Evolutionary conservation across 2,329 filamentous ascomycete genomes (phyloP), one percentile per base, ranked within the genome.

Genomic region (Paramyrothecium roridum): DNA sequence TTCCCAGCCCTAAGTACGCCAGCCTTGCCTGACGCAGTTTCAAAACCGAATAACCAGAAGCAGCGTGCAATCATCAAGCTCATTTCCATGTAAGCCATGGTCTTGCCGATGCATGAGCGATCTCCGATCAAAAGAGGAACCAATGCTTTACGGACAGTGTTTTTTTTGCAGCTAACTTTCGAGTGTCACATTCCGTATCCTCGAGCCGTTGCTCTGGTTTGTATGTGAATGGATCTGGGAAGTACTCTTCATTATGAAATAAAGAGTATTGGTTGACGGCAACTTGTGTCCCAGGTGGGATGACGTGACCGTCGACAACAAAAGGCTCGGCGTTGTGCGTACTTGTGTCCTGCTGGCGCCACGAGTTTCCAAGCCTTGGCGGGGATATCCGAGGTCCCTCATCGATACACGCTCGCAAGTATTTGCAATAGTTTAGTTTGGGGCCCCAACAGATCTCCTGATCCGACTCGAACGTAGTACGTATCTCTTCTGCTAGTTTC

Each of bases 391-490:
- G 52, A 26, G 48, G 22, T 22, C 43, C 17, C 33, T 53, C 52
- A 48, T 53, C 45, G 8, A 53, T 48, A 26, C 52, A 53, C n/a
- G 40, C 52, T 11, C 43, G 52, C 26, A 53, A 33, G 26, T 47
- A 53, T 26, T 17, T 26, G 52, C 40, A 48, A 13, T 16, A 11
- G 43, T 23, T 48, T 20, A 53, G 20, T 43, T 53, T 53, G 19
- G 20, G 13, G 2, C 52, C 52, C 13, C 22, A 17, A 20, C 48
- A 23, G 16, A 54, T 54, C 53, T 60, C 57, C 8, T 52, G 57
- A 2, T 54, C 54, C 6, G 52, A 51, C 7, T 40, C 20, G 26
- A 54, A 54, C 7, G 52, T 21, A 19, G 8, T n/a, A 7, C 52
- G 52, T 8, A 54, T 33, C 45, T 54, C 52, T 26, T 37, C 26